Evolutionary conservation across 805 yeast species (phyloP).

Genomic region (Wickerhamiella sorbophila): DNA sequence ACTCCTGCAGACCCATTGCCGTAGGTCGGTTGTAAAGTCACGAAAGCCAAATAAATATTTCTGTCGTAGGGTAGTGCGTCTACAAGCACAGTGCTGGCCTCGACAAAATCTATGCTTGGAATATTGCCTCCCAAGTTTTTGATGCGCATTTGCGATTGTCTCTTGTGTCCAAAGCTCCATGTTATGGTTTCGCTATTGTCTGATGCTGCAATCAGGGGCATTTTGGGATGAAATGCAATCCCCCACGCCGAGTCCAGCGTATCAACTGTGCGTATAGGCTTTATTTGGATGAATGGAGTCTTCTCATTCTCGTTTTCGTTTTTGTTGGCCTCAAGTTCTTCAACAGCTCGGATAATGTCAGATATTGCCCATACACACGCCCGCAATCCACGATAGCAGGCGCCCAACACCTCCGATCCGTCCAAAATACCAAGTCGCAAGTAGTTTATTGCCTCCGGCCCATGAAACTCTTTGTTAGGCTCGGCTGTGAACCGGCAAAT

Average conservation of each 20-base stretch:
- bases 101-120: neutral
- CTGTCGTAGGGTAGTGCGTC: neutral
- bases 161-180: neutral
- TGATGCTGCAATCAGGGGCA: neutral
- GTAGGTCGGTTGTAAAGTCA: neutral
- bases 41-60: neutral
- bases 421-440: neutral
- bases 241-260: neutral
- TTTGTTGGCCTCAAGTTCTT: neutral
- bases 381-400: neutral
- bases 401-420: constrained; percentile 1
- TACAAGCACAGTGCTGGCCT: neutral
- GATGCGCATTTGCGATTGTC: neutral
- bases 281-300: neutral
- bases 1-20: neutral
- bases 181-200: neutral
- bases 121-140: constrained; percentile 1
- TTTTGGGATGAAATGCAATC: neutral
- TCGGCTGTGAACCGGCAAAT: no score
- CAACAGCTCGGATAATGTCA: neutral
- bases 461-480: no score
- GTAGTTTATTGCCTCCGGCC: neutral
- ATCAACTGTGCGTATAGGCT: neutral
- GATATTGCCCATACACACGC: neutral
- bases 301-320: neutral